A percentile compares a stretch with the other conserved stretches of the same genome.
These are phyloP conservation scores for Urtica urens DNA, from an alignment of 306 rosid species.

Conservation along the genomic window DNA sequence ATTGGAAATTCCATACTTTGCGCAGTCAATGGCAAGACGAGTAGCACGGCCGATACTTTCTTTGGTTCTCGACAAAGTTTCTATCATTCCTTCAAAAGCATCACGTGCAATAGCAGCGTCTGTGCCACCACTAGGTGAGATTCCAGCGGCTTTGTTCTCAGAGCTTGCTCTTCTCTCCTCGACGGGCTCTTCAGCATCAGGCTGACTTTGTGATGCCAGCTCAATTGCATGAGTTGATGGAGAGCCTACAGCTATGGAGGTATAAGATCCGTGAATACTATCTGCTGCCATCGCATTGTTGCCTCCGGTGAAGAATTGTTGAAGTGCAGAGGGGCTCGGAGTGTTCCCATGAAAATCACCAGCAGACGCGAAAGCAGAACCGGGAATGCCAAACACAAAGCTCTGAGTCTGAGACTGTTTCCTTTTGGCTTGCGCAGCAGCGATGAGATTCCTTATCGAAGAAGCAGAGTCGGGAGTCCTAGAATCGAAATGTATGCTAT, in stretches of 20 bases:
- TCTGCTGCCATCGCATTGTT: conserved; percentile 37
- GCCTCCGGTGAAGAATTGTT: conserved; percentile 39
- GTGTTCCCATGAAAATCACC: conserved; percentile 43
- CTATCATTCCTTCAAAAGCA: conserved; percentile 99
- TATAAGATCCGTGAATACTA: conserved; percentile 45
- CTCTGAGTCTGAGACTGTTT: conserved; percentile 55
- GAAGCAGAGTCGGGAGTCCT: conserved; percentile 51
- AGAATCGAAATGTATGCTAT: conserved; percentile 32
- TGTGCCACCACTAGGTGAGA: conserved; percentile 87
- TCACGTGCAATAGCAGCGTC: conserved; percentile 99
- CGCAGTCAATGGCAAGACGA: conserved; percentile 98
- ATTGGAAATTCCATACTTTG: conserved; percentile 91
- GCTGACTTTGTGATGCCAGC: conserved; percentile 39
- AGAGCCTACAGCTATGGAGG: conserved; percentile 37
- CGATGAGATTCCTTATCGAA: conserved; percentile 84
- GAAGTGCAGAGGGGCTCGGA: conserved; percentile 64
- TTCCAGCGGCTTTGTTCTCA: conserved; percentile 52
- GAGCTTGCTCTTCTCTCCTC: conserved; percentile 73
- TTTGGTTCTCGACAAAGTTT: conserved; percentile 95
- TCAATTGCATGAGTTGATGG: conserved; percentile 47
- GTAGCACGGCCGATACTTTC: conserved; percentile 99
- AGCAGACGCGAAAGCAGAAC: conserved; percentile 17
- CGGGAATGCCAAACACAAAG: conserved; percentile 33
- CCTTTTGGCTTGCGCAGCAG: conserved; percentile 91
- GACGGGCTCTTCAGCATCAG: conserved; percentile 47